Evolutionary conservation across 139 green algal species (phyloP), one percentile per base, ranked within the genome.

Genomic region (Chlorella sp.): DNA sequence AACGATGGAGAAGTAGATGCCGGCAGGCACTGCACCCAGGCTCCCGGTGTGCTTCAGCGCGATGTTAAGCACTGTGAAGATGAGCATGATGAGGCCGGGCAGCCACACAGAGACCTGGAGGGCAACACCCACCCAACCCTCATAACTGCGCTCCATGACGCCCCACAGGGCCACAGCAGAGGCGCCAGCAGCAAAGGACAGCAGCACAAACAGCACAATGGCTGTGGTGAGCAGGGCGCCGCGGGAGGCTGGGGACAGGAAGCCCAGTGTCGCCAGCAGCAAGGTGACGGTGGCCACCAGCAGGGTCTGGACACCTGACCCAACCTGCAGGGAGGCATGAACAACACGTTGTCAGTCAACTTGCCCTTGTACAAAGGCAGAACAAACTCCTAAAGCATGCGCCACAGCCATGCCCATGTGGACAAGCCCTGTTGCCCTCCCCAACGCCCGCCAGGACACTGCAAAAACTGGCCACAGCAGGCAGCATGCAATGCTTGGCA

Each of bases 181-280:
- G 42, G 86, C 91, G 32, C 92, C 91, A 5, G 89, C 90, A 10
- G 80, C 36, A 10, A 82, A 34, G 2, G 74, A 68, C 49, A 80
- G 69, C 42, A 36, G 68, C 27, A 76, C 62, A 27, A 71, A 80
- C 27, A 79, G 33, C 31, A 77, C 42, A 6, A 80, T 75, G 74
- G 61, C 69, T 36, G 87, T 88, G n/a, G 92, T 96, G 62, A 97
- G 84, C 69, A 98, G 86, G 1, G 91, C 89, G 26, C 94, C 94
- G 34, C 94, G 87, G 0, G 88, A 88, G 5, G 94, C 91, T 20
- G 94, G 94, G 23, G 92, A 97, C 68, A 98, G 84, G 77, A 98
- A 98, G 65, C 94, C 94, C 36, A 97, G 83, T 0, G 92, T 85
- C 26, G 94, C 93, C 68, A 98, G 95, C 51, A 95, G 73, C 33